Base-by-base conservation (phyloP, 345 rosid genomes). In the Schrenkiella parvula region DNA sequence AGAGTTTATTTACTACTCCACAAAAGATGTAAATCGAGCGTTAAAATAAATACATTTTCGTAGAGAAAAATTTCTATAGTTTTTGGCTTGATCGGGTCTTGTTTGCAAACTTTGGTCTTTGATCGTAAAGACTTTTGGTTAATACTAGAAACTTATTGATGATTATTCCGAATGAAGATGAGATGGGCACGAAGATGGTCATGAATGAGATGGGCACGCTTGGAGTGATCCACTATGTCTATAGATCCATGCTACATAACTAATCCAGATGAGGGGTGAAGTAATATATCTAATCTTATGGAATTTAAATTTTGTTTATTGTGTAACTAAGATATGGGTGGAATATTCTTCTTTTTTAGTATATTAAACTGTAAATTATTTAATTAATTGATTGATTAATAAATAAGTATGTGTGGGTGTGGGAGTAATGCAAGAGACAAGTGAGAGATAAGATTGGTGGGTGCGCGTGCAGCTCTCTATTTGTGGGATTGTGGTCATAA, bases 401-500 rank as follows among this genome's bases (percentile, higher is more conserved):
- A 69, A 76, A 68, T 25, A 62, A 69, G 43, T 41, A 44, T 43
- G 46, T 68, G 79, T 52, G 41, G 25, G 69, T 28, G 68, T 31
- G 31, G 51, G 43, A 63, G 80, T 76, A 75, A 76, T 35, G 73
- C 54, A 62, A 60, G 38, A 58, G 78, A 34, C 39, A 43, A 66
- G 72, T 68, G 48, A 71, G 62, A 46, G 39, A 42, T 52, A 77
- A 78, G 85, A 79, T 85, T 74, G 85, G 87, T 87, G 90, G 84
- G 63, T 87, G 88, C 95, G 91, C 91, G 81, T 87, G 92, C 90
- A 73, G 77, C 68, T 44, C 72, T 46, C 58, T 75, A 73, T 75
- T 71, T 61, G 86, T 81, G 88, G 87, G 82, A 81, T 73, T 82
- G 88, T 81, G 87, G 87, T 84, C 84, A 84, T 81, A 75, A 62